Base-by-base conservation (phyloP, 2,329 filamentous ascomycete species). In the Hypoxylon sp. region DNA sequence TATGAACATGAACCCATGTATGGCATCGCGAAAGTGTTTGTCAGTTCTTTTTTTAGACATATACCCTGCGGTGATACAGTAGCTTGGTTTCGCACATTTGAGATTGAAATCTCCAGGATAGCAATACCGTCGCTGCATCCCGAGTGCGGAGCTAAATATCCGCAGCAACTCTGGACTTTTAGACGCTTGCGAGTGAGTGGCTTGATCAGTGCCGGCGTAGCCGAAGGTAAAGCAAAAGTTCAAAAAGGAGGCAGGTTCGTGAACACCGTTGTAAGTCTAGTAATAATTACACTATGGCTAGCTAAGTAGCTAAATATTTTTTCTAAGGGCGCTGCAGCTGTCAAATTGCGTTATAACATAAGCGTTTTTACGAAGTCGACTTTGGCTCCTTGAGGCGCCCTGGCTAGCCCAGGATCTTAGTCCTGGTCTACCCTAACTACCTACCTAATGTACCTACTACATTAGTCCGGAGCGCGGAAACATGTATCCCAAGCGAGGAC, bases 151-250 rank as follows among this genome's bases (percentile, higher is more conserved):
- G 59, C 51, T 44, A n/a, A 37, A 42, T 37, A 48, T 63, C 68
- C 68, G 65, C 35, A 51, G 19, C 3, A 22, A 3, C 29, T 64
- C 33, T 56, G 52, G 39, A 22, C 17, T 44, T 44, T 39, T 29
- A 53, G 35, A 57, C 39, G 47, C 55, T 44, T 44, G 51, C 52
- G 42, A 63, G 33, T 4, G 46, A 53, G 46, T 59, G 37, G 47
- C 60, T 70, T 68, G 14, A 54, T 33, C 14, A 57, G n/a, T 70
- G 62, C 58, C 68, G 65, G 50, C 26, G 47, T 35, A 39, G 31
- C 47, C 44, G 17, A 53, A 50, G 53, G 35, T 55, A 24, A 47
- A 42, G 29, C 39, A 53, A 14, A 42, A 39, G 50, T 37, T 50
- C 24, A 44, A 59, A 63, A 31, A 47, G 19, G 29, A 47, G 19